Base-by-base conservation (phyloP, 768 basidiomycete species). In the Harrya chromipes region DNA sequence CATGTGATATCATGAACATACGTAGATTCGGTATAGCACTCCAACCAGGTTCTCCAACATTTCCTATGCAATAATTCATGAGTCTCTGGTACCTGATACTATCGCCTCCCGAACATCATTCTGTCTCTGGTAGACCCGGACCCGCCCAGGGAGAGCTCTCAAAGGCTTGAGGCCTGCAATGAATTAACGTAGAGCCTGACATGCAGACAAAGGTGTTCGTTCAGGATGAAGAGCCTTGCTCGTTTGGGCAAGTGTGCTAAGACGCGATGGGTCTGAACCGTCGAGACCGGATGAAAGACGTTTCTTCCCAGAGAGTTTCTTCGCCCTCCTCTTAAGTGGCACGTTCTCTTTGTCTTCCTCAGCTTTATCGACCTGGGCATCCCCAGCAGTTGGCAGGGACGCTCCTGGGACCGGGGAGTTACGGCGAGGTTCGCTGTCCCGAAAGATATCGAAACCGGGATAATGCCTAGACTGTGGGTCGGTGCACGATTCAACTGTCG, bases 361-460 rank as follows among this genome's bases (percentile, higher is more conserved):
- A 23, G 61, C 51, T 41, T 56, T 60, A 38, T 48, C 49, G 12
- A 36, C 50, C 45, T 27, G 42, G 29, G 24, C 20, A 20, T 35
- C 42, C 26, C 35, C 24, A 26, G 39, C 49, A n/a, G 49, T 44
- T 31, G 54, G 40, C 21, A 44, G 26, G 3, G 46, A 40, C 13
- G 23, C 42, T 31, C 50, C 33, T 21, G 34, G 24, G 35, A 36
- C 14, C 2, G 44, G 45, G 17, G 55, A 44, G 34, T 16, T 51
- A 20, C 51, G 49, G 38, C 43, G 42, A 39, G 56, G 60, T 50
- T 63, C 58, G 11, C 40, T 46, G 39, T 86, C 84, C 58, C 69
- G 76, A 58, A 77, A 75, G 38, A 85, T 75, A 34, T 70, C 65
- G 56, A 87, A 87, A 14, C 85, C 84, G 12, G 85, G 85, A 62